Base-by-base conservation (phyloP, 768 basidiomycete species). In the Hysterangium stoloniferum region DNA sequence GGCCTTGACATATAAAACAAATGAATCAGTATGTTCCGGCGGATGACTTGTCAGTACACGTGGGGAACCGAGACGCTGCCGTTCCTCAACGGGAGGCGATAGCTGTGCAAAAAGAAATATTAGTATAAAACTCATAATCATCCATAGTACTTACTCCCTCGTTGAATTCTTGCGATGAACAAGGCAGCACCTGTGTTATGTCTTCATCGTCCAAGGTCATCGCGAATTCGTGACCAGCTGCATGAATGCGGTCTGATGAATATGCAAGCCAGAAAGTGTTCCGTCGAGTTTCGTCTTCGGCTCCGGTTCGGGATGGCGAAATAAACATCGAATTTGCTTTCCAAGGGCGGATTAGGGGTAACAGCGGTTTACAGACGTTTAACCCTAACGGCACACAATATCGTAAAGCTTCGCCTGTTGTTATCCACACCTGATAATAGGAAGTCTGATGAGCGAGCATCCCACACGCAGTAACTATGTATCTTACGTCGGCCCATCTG, bases 211-310 rank as follows among this genome's bases (percentile, higher is more conserved):
- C 86, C 8, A 88, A 66, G 52, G 73, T 74, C 53, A 79, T 68
- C 0, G 85, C 79, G 78, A 84, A 88, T 17, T 80, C 81, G 57
- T 84, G 86, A 28, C 78, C 77, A 53, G 74, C 75, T 4, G 82
- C 79, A 50, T 79, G 76, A 54, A 80, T 74, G 24, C 85, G 77
- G 56, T 88, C 86, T 38, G 73, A 68, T 5, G 79, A 72, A 61
- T 86, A 87, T 7, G 82, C 79, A 40, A 84, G 58, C 79, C 85
- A 89, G 58, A 86, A 86, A 1, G 77, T 71, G 57, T 87, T 87
- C 48, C 84, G 71, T 44, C 86, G 72, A 34, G 69, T 77, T 62
- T 87, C 86, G 29, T 83, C 82, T 61, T 87, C 86, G 6, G 80
- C 67, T 1, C 78, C 73, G 28, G 74, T 80, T 37, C 71, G 69